These are phyloP conservation scores for Aphanomyces invadans DNA, from an alignment of 352 stramenopile genomes.

Conservation along the genomic window DNA sequence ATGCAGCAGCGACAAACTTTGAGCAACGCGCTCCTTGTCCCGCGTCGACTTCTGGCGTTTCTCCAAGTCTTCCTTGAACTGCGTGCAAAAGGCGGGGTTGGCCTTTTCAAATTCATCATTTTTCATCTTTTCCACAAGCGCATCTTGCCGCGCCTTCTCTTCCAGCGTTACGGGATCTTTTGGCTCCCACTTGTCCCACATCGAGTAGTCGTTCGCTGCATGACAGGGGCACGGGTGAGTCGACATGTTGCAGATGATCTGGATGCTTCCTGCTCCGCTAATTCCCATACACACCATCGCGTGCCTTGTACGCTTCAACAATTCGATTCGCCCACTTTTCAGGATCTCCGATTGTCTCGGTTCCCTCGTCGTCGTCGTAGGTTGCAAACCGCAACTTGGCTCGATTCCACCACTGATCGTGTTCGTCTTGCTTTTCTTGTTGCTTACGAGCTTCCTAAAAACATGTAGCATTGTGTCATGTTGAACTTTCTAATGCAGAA, in stretches of 20 bases:
- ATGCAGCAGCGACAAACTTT: slow-evolving; percentile 37
- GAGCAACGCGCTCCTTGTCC: slow-evolving; percentile 39
- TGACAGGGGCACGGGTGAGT: neutral
- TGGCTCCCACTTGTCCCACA: slow-evolving; percentile 65
- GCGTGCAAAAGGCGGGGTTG: slow-evolving; percentile 69
- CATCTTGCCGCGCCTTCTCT: slow-evolving; percentile 49
- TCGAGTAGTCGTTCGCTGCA: slow-evolving; percentile 67
- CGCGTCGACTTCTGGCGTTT: slow-evolving; percentile 48
- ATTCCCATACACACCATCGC: slow-evolving; percentile 41
- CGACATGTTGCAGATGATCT: too few relatives aligned
- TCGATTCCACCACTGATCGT: slow-evolving; percentile 56
- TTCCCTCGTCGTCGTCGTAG: slow-evolving; percentile 15
- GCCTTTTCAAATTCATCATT: slow-evolving; percentile 67
- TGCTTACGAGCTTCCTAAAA: slow-evolving; percentile 34
- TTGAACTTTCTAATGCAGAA: neutral
- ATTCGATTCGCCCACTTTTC: slow-evolving; percentile 48
- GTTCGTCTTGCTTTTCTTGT: slow-evolving; percentile 48
- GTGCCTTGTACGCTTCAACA: slow-evolving; percentile 56
- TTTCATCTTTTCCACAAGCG: slow-evolving; percentile 46
- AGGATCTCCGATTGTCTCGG: slow-evolving; percentile 24
- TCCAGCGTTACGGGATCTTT: slow-evolving; percentile 59
- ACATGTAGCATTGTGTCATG: neutral
- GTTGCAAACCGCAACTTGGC: slow-evolving; percentile 49
- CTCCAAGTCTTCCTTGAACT: slow-evolving; percentile 68
- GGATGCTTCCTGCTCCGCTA: too few relatives aligned